phyloP scores from a whole-genome alignment of 164 flowering plant species.

The Brasenia schreberi region DNA sequence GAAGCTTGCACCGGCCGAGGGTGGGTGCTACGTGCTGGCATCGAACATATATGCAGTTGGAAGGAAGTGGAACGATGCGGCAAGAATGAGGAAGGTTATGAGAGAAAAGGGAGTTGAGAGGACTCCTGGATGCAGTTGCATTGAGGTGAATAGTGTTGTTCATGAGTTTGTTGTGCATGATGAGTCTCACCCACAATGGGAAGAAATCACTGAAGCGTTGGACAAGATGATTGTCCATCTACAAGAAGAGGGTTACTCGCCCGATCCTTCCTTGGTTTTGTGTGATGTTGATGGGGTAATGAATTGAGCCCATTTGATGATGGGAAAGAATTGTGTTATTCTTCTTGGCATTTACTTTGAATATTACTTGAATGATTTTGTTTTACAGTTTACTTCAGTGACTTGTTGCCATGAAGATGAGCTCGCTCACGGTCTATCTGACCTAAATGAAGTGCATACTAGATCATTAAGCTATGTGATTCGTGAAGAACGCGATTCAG shows the following conservation, averaged over 20 bases:
- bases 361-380: neutral
- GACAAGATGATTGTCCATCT: constrained; percentile 7
- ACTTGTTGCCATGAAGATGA: no score
- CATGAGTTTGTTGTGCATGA: constrained; percentile 5
- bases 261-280: constrained; percentile 9
- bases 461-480: no score
- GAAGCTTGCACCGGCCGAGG: constrained; percentile 2
- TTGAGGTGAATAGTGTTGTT: constrained; percentile 4
- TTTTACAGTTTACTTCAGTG: no score
- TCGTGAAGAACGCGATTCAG: no score
- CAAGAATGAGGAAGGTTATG: neutral
- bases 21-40: constrained; percentile 4
- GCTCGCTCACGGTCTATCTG: no score
- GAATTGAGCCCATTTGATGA: neutral
- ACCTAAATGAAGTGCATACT: no score
- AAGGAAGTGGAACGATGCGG: constrained; percentile 2
- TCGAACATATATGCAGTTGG: constrained; percentile 4
- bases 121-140: constrained; percentile 3
- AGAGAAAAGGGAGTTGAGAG: constrained; percentile 3
- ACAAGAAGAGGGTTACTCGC: constrained; percentile 11
- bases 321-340: neutral
- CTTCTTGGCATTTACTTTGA: neutral
- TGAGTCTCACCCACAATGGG: constrained; percentile 5
- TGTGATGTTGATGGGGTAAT: constrained; percentile 8
- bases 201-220: constrained; percentile 3